Conservation (phyloP, 176 grass and related monocot species). For the Guadua angustifolia region DNA sequence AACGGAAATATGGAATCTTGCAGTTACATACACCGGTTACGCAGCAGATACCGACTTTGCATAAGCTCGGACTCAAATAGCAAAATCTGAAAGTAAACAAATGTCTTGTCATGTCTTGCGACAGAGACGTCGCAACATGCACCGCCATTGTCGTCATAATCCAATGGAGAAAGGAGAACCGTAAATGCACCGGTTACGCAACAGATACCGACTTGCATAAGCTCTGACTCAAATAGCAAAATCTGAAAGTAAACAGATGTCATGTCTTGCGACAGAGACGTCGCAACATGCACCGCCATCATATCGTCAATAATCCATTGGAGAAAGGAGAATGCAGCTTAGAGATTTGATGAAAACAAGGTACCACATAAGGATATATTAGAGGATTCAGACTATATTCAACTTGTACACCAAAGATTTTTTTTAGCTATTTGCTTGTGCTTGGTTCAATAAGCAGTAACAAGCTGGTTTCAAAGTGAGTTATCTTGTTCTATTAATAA, state of each 20-base stretch:
- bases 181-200: background rate
- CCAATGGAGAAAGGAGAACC: background rate
- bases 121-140: background rate
- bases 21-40: background rate
- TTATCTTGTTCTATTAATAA: too few relatives aligned
- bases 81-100: background rate
- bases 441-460: too few relatives aligned
- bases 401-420: background rate
- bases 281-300: background rate
- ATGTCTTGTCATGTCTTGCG: background rate
- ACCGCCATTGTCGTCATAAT: background rate
- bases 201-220: background rate
- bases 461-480: too few relatives aligned
- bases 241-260: background rate
- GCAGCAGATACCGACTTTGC: background rate
- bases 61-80: constrained; percentile 18
- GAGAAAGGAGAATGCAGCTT: background rate
- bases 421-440: too few relatives aligned
- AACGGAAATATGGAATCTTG: background rate
- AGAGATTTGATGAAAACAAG: background rate
- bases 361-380: constrained; percentile 4
- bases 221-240: constrained; percentile 26
- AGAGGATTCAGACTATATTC: background rate
- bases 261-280: background rate
- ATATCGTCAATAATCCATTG: background rate